Evolutionary conservation across 495 filamentous ascomycete species (phyloP).

Genomic region (Baudoinia panamericana): DNA sequence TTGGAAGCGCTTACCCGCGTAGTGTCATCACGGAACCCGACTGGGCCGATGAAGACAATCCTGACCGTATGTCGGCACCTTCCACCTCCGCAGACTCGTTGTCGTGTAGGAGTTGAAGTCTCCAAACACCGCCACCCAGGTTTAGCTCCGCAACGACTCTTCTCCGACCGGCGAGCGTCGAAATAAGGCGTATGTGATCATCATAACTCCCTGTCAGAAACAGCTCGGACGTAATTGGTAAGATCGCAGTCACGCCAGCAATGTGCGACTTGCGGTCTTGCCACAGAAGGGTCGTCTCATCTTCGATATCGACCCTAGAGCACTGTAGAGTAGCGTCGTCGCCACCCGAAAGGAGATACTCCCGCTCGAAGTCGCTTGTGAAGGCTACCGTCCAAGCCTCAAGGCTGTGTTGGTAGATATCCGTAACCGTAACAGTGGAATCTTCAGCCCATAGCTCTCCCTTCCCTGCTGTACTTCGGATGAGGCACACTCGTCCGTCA

Average conservation of each 20-base stretch:
- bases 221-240: slow-evolving; percentile 47
- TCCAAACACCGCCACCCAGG: slow-evolving; percentile 84
- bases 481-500: slow-evolving; percentile 40
- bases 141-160: slow-evolving; percentile 47
- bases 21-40: too few species aligned
- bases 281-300: slow-evolving; percentile 21
- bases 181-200: slow-evolving; percentile 55
- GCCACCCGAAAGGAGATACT: slow-evolving; percentile 48
- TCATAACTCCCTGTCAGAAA: slow-evolving; percentile 88
- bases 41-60: too few species aligned
- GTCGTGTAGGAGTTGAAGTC: slow-evolving; percentile 44
- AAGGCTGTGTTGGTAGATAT: slow-evolving; percentile 31
- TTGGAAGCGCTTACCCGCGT: too few species aligned
- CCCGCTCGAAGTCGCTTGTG: slow-evolving; percentile 23
- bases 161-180: slow-evolving; percentile 16
- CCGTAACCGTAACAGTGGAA: background rate
- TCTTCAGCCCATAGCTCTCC: background rate
- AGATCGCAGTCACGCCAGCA: slow-evolving; percentile 79
- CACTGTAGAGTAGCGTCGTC: slow-evolving; percentile 41
- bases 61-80: too few species aligned
- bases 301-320: slow-evolving; percentile 17
- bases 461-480: slow-evolving; percentile 2
- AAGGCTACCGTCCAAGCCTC: slow-evolving; percentile 60
- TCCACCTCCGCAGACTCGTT: too few species aligned
- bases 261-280: slow-evolving; percentile 44